These are phyloP conservation scores for Hippophae tibetana DNA, from an alignment of 306 rosid species.

Conservation along the genomic window DNA sequence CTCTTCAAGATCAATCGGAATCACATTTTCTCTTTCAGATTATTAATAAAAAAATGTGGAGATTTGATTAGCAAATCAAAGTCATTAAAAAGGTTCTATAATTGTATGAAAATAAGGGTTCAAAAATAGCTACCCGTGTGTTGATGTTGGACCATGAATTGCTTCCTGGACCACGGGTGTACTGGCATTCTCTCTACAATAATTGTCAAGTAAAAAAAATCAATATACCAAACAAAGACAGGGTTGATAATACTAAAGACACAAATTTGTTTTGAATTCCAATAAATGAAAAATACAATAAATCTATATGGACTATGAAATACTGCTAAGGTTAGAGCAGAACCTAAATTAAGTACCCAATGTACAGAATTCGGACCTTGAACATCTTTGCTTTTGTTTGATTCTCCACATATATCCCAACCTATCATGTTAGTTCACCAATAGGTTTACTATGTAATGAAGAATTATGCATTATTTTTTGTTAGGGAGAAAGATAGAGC, in stretches of 20 bases:
- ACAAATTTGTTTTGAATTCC: background rate
- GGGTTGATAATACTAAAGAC: background rate
- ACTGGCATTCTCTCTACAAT: background rate
- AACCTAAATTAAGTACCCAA: too few relatives aligned
- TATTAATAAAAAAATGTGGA: background rate
- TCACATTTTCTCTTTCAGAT: background rate
- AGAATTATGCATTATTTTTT: too few relatives aligned
- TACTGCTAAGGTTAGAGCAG: too few relatives aligned
- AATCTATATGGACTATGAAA: too few relatives aligned
- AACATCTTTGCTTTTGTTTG: too few relatives aligned
- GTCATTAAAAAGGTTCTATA: background rate
- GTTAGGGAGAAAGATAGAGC: too few relatives aligned
- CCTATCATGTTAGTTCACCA: too few relatives aligned
- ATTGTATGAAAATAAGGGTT: background rate
- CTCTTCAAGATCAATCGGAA: conserved; percentile 6
- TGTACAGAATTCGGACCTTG: too few relatives aligned
- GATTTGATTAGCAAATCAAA: background rate
- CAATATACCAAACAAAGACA: background rate
- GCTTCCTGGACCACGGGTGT: conserved; percentile 1
- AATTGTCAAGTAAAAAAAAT: background rate
- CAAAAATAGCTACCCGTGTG: background rate
- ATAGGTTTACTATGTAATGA: too few relatives aligned
- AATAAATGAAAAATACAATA: too few relatives aligned
- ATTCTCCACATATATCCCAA: too few relatives aligned
- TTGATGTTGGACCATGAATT: conserved; percentile 4